A percentile compares a stretch with the other conserved stretches of the same genome.
phyloP scores from a whole-genome alignment of 116 monocot genomes.

The Papilionanthe hybrid region DNA sequence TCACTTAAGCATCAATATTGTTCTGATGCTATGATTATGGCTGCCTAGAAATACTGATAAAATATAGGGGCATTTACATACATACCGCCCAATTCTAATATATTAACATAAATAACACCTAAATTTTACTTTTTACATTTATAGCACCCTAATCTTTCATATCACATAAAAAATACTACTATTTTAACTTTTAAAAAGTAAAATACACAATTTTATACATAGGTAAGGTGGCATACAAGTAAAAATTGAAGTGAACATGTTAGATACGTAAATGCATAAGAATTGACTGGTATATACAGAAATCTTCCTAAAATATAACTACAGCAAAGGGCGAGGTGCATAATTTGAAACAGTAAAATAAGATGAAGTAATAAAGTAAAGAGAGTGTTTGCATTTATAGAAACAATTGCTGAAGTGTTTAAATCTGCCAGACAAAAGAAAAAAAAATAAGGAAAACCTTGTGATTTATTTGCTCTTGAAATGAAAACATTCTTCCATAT shows the following conservation, averaged over 20 bases:
- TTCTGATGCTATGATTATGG: not conserved
- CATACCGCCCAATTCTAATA: too few relatives aligned
- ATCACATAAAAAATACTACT: too few relatives aligned
- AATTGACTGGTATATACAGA: not conserved
- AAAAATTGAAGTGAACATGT: too few relatives aligned
- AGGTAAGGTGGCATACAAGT: too few relatives aligned
- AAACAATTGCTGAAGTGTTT: not conserved
- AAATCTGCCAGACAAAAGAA: not conserved
- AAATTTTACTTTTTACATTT: too few relatives aligned
- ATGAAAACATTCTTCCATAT: slow-evolving; percentile 63
- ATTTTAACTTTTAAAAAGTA: too few relatives aligned
- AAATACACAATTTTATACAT: too few relatives aligned
- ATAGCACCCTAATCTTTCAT: too few relatives aligned
- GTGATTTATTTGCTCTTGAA: slow-evolving; percentile 88
- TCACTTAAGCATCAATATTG: not conserved
- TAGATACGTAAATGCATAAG: too few relatives aligned
- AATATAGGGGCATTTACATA: not conserved
- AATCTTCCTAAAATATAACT: not conserved
- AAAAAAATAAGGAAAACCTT: slow-evolving; percentile 45
- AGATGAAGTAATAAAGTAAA: not conserved
- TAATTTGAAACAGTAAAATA: not conserved
- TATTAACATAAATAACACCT: too few relatives aligned
- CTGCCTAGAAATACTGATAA: not conserved
- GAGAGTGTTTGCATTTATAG: not conserved
- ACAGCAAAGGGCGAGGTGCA: not conserved